phyloP scores from a whole-genome alignment of 2,329 filamentous ascomycete species.

The Teratosphaeria nubilosa region DNA sequence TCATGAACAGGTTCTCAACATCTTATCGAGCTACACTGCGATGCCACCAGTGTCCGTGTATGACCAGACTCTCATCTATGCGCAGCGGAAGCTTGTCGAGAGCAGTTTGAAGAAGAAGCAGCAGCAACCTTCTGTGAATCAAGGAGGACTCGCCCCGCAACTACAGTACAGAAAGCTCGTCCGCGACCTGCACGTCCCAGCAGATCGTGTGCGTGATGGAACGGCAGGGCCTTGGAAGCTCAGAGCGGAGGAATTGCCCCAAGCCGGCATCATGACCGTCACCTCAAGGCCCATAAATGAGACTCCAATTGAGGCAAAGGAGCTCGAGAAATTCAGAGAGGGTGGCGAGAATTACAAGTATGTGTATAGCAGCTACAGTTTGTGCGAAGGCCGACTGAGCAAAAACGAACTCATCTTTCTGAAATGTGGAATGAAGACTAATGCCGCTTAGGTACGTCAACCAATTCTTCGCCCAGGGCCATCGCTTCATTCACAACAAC shows the following conservation, averaged over 20 bases:
- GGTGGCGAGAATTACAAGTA: conserved; percentile 13
- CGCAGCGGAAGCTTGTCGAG: conserved; percentile 32
- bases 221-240: conserved; percentile 14
- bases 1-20: conserved; percentile 51
- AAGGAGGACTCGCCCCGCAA: background rate
- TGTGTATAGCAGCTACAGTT: background rate
- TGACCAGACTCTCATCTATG: conserved; percentile 50
- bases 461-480: conserved; percentile 47
- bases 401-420: background rate
- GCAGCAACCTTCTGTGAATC: conserved; percentile 7
- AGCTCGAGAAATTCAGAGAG: conserved; percentile 22
- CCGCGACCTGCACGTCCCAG: conserved; percentile 7
- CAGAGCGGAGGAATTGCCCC: conserved; percentile 26
- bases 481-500: conserved; percentile 49
- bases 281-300: conserved; percentile 44
- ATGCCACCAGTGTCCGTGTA: conserved; percentile 48
- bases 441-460: conserved; percentile 21
- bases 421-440: background rate
- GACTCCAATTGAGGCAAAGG: conserved; percentile 38
- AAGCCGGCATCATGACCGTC: conserved; percentile 43
- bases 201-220: background rate
- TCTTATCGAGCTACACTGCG: conserved; percentile 51
- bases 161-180: conserved; percentile 14
- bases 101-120: conserved; percentile 11
- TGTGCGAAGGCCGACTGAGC: background rate